Conservation (phyloP, 495 filamentous ascomycete genomes). For the Talaromyces wortmannii region DNA sequence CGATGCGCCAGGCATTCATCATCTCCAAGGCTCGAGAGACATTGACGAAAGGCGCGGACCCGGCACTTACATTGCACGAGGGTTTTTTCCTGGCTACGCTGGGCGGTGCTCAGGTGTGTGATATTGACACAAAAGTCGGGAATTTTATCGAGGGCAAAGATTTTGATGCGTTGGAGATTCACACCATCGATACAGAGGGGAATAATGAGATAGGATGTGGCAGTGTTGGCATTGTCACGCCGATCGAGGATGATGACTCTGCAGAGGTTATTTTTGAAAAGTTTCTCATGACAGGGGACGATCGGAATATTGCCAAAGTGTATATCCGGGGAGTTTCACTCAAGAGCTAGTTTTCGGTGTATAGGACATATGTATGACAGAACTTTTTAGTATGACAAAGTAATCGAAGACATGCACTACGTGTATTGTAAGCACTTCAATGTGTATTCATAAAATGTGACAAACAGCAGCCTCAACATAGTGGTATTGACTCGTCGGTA, state of each 20-base stretch:
- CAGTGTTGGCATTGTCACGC: constrained; percentile 37
- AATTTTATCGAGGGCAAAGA: constrained; percentile 54
- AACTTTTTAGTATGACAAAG: no score
- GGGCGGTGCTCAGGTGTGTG: constrained; percentile 55
- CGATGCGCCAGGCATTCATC: constrained; percentile 54
- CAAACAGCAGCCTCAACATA: no score
- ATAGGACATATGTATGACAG: no score
- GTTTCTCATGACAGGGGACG: constrained; percentile 60
- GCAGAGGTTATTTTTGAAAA: constrained; percentile 49
- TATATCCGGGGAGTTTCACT: constrained; percentile 50
- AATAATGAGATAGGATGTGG: constrained; percentile 2
- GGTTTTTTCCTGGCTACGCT: constrained; percentile 56
- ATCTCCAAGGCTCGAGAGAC: constrained; percentile 49
- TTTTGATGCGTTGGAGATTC: constrained; percentile 58
- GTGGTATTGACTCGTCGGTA: no score
- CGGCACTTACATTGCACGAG: constrained; percentile 42
- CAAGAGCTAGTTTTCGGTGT: constrained; percentile 15
- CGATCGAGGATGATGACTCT: constrained; percentile 44
- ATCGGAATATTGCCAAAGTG: constrained; percentile 52
- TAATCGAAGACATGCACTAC: no score
- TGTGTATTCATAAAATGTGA: no score
- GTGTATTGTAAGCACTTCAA: no score
- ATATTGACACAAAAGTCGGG: constrained; percentile 48
- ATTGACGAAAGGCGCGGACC: constrained; percentile 37
- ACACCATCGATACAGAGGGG: constrained; percentile 20